Evolutionary conservation across 2,329 filamentous ascomycete species (phyloP).

Genomic region (Magnaporthales sp.): DNA sequence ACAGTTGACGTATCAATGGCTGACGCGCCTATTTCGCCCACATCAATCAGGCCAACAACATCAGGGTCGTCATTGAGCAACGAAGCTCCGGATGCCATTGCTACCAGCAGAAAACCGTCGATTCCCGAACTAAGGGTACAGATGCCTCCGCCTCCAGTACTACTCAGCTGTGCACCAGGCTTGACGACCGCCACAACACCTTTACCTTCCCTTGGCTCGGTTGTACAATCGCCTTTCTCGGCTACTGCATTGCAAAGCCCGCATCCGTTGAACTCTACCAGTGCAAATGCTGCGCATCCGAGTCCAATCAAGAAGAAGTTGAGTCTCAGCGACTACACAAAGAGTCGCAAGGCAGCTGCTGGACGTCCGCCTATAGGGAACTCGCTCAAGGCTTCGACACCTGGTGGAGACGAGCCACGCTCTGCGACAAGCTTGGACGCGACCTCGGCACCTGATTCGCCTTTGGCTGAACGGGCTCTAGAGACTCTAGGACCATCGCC

Average conservation of each 20-base stretch:
- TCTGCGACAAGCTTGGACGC: constrained; percentile 17
- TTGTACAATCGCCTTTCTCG: constrained; percentile 42
- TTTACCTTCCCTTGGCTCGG: constrained; percentile 30
- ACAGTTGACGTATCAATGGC: constrained; percentile 17
- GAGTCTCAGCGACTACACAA: constrained; percentile 57
- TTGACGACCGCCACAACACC: constrained; percentile 33
- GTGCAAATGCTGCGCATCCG: constrained; percentile 36
- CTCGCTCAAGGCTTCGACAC: constrained; percentile 26
- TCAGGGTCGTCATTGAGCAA: neutral
- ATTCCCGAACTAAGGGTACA: constrained; percentile 43
- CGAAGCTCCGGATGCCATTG: neutral
- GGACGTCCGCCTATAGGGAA: constrained; percentile 27
- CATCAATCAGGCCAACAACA: neutral
- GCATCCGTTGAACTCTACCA: constrained; percentile 31
- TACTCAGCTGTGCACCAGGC: constrained; percentile 28
- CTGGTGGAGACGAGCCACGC: constrained; percentile 31
- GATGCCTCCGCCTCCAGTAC: constrained; percentile 45
- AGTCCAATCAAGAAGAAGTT: constrained; percentile 61
- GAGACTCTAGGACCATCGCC: neutral
- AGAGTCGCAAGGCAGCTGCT: constrained; percentile 45
- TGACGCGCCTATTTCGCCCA: constrained; percentile 8
- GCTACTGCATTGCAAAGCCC: constrained; percentile 28
- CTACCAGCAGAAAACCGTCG: constrained; percentile 22
- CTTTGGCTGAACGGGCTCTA: constrained; percentile 9
- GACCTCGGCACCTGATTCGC: constrained; percentile 7